A percentile compares a stretch with the other conserved stretches of the same genome.
Conservation (phyloP, 306 rosid genomes). For the Lathyrus sativus region DNA sequence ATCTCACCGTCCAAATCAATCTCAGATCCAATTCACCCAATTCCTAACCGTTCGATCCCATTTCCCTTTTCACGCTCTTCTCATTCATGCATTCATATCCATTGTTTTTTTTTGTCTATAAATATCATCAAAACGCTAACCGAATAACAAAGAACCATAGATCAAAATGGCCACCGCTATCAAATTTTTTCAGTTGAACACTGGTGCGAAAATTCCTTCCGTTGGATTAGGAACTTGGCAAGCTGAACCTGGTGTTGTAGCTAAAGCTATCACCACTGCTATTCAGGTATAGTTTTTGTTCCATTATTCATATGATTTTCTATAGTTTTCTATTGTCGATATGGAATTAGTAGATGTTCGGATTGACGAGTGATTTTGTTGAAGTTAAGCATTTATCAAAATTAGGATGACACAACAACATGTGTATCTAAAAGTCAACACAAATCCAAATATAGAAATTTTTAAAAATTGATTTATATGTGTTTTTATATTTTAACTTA, state of each 20-base stretch:
- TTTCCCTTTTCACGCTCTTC: not conserved
- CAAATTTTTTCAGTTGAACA: slow-evolving; percentile 29
- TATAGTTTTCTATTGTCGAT: not conserved
- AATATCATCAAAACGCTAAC: not conserved
- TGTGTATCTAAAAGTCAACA: too few species aligned
- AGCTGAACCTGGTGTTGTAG: slow-evolving; percentile 52
- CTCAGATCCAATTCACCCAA: not conserved
- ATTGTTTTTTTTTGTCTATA: not conserved
- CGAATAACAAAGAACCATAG: not conserved
- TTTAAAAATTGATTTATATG: not conserved
- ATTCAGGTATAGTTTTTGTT: slow-evolving; percentile 38
- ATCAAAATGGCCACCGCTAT: slow-evolving; percentile 7
- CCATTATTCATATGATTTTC: not conserved
- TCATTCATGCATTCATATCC: not conserved
- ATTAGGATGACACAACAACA: too few species aligned
- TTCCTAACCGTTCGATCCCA: not conserved
- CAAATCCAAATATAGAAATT: too few species aligned
- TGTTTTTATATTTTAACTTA: not conserved
- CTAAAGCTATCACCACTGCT: slow-evolving; percentile 53
- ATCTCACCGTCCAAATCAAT: not conserved
- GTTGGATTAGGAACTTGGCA: slow-evolving; percentile 43
- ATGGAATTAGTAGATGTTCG: not conserved
- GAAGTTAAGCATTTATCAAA: not conserved
- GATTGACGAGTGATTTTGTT: not conserved
- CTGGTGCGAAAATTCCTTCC: slow-evolving; percentile 41